Percentiles rank a stretch among this genome's conserved stretches.
Evolutionary conservation across 176 grass and related monocot genomes (phyloP).

Genomic region (Triticum urartu): DNA sequence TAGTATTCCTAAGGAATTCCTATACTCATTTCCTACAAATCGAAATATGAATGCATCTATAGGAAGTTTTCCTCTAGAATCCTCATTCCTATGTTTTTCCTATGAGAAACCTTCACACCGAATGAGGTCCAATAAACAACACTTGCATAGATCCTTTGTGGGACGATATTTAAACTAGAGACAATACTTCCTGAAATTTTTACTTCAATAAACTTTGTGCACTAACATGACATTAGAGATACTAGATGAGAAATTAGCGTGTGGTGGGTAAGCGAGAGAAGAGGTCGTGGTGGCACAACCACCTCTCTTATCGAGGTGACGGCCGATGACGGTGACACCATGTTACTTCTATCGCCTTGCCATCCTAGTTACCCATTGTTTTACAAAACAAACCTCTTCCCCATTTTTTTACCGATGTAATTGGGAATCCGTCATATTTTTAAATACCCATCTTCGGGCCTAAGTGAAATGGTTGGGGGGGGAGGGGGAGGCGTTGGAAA

Average conservation of each 20-base stretch:
- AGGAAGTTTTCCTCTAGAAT: background rate
- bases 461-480: no score
- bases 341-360: background rate
- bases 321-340: background rate
- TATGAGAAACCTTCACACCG: background rate
- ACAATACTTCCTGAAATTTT: background rate
- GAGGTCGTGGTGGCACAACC: background rate
- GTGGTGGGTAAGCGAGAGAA: background rate
- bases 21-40: background rate
- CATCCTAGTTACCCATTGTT: no score
- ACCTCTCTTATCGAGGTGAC: background rate
- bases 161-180: background rate
- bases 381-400: no score
- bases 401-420: no score
- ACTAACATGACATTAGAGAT: background rate
- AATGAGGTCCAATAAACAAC: background rate
- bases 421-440: no score
- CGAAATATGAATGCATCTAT: background rate
- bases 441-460: no score
- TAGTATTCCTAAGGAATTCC: background rate
- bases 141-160: background rate
- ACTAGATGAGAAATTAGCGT: background rate
- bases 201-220: background rate
- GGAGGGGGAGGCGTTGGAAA: no score
- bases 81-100: background rate